Evolutionary conservation across 2,329 filamentous ascomycete species (phyloP).

Genomic region (Botryotinia convoluta): DNA sequence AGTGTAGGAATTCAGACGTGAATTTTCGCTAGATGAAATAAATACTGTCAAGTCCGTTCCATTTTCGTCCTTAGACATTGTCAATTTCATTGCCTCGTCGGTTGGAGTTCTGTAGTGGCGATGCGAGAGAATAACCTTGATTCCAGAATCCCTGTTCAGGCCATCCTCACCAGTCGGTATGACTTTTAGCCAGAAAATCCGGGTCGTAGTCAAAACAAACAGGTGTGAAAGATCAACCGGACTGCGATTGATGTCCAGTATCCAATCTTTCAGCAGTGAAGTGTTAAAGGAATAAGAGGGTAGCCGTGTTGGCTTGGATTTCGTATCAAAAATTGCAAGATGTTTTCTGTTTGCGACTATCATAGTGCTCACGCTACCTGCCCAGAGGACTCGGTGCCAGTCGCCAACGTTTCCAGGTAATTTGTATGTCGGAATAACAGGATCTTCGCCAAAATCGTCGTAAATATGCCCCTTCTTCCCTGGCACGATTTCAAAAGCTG

Average conservation of each 20-base stretch:
- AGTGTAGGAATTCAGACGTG: constrained; percentile 33
- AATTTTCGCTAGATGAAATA: constrained; percentile 31
- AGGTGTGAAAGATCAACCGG: constrained; percentile 48
- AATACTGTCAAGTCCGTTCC: constrained; percentile 26
- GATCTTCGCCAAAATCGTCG: constrained; percentile 25
- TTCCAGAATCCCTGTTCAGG: constrained; percentile 16
- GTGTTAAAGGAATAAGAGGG: constrained; percentile 26
- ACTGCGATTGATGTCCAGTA: constrained; percentile 56
- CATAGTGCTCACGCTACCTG: constrained; percentile 46
- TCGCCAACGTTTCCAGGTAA: constrained; percentile 36
- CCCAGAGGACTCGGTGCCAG: constrained; percentile 51
- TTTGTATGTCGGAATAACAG: constrained; percentile 4
- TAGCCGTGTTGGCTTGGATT: constrained; percentile 27
- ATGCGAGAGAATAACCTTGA: constrained; percentile 43
- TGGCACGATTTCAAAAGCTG: constrained; percentile 21
- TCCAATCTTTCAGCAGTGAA: constrained; percentile 42
- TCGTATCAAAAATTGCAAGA: constrained; percentile 36
- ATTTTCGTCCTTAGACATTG: constrained; percentile 33
- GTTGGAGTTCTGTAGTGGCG: constrained; percentile 45
- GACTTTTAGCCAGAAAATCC: constrained; percentile 37
- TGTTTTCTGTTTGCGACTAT: constrained; percentile 44
- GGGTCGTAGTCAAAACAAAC: constrained; percentile 52
- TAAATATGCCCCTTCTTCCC: constrained; percentile 32
- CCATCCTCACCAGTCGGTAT: constrained; percentile 25
- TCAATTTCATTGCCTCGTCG: constrained; percentile 43